These are phyloP conservation scores for Phialocephala sp. DNA, from an alignment of 2,329 filamentous ascomycete genomes.

Conservation along the genomic window DNA sequence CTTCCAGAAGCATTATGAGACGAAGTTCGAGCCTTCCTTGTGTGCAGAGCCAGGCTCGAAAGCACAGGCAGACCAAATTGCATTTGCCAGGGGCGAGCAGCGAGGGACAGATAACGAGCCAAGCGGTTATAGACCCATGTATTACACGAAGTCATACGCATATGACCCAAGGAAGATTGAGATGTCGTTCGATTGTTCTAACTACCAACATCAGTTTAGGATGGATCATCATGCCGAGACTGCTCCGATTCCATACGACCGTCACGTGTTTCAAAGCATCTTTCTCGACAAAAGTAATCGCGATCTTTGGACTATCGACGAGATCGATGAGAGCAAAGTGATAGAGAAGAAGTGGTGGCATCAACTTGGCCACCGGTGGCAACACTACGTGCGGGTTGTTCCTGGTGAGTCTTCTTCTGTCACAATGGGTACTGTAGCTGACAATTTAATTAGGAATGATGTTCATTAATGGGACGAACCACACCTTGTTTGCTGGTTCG, in stretches of 20 bases:
- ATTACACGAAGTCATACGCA: constrained; percentile 66
- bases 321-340: constrained; percentile 64
- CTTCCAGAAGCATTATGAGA: constrained; percentile 73
- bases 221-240: constrained; percentile 36
- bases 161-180: constrained; percentile 63
- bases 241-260: constrained; percentile 46
- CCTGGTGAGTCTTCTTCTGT: constrained; percentile 46
- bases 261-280: constrained; percentile 74
- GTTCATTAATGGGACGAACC: constrained; percentile 70
- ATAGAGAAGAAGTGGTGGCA: constrained; percentile 72
- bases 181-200: constrained; percentile 77
- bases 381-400: constrained; percentile 68
- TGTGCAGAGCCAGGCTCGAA: constrained; percentile 54
- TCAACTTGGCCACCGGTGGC: constrained; percentile 63
- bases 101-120: constrained; percentile 58
- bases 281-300: constrained; percentile 64
- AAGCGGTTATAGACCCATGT: constrained; percentile 66
- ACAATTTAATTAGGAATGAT: constrained; percentile 59
- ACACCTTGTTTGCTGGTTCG: constrained; percentile 50
- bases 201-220: constrained; percentile 76
- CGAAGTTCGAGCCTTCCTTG: constrained; percentile 57
- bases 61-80: constrained; percentile 48
- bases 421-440: neutral
- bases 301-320: constrained; percentile 62
- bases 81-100: constrained; percentile 51